Evolutionary conservation across 2,329 filamentous ascomycete species (phyloP), one percentile per base, ranked within the genome.

Genomic region (Keithomyces neogunnii): DNA sequence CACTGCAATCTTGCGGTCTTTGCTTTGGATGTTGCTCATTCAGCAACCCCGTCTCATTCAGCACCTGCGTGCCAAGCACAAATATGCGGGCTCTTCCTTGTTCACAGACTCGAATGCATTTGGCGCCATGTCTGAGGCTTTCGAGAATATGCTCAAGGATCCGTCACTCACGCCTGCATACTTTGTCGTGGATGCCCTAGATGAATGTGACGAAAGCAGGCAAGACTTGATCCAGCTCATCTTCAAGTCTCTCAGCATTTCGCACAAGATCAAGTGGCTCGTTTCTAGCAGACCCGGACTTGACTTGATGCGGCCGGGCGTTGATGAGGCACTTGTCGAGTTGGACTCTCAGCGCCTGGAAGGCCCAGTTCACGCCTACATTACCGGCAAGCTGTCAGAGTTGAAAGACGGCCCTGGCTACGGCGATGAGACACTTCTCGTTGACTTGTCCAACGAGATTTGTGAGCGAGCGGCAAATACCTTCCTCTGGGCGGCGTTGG

Each of bases 141-240:
- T 78, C 5, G 55, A 40, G 4, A 58, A 62, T 39, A 73, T 78
- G 13, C 53, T 78, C 3, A 43, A 63, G 50, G 71, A 75, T 49
- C 54, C 61, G 2, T 55, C 40, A n/a, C 51, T 72, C 13, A 49
- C 55, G 5, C 59, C 3, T 0, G 64, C 63, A 0, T 72, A 68
- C 55, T 49, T 78, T 10, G 55, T 77, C 4, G 62, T 78, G 47
- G 73, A 78, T 58, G 73, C 70, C 4, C 69, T 78, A 1, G 72
- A 79, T 54, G 73, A 79, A 56, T 78, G 73, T 53, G 55, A 52
- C 35, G 53, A 35, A 19, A 64, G 59, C 31, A 52, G 59, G 10
- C 19, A 43, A 4, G 49, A 60, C 38, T 66, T 75, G 47, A 61
- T 75, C n/a, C 45, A 65, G 5, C 57, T 73, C 9, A 64, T 75